Evolutionary conservation across 2,329 filamentous ascomycete species (phyloP).

Genomic region (Colletotrichum spaethianum): DNA sequence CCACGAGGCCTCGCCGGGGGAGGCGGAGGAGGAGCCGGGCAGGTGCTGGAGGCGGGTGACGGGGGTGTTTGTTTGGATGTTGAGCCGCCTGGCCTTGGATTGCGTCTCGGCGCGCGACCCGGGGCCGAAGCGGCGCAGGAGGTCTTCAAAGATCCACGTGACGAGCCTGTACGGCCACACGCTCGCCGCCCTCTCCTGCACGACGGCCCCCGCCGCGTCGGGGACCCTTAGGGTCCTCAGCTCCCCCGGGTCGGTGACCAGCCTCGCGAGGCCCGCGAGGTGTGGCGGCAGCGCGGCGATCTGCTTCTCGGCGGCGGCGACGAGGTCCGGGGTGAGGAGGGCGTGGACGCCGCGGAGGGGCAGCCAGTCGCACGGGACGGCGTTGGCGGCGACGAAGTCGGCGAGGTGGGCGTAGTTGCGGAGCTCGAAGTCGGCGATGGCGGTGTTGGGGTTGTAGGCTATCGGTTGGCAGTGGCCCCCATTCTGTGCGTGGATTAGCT

Average conservation of each 20-base stretch:
- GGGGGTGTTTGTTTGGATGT: slow-evolving; percentile 82
- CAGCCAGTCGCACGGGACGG: slow-evolving; percentile 80
- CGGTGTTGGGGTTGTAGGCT: slow-evolving; percentile 72
- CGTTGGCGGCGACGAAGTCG: slow-evolving; percentile 67
- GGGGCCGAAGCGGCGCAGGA: slow-evolving; percentile 55
- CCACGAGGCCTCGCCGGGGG: slow-evolving; percentile 59
- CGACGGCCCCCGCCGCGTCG: slow-evolving; percentile 72
- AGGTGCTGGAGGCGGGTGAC: slow-evolving; percentile 64
- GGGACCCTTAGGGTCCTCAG: slow-evolving; percentile 69
- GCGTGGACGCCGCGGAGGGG: slow-evolving; percentile 74
- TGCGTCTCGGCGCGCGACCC: slow-evolving; percentile 44
- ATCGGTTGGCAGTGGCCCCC: slow-evolving; percentile 83
- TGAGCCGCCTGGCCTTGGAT: slow-evolving; percentile 60
- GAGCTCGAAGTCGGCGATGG: slow-evolving; percentile 80
- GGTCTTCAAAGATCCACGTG: slow-evolving; percentile 75
- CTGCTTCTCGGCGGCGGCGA: slow-evolving; percentile 65
- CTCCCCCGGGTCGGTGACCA: slow-evolving; percentile 55
- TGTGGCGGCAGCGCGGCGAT: slow-evolving; percentile 71
- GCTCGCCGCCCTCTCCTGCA: slow-evolving; percentile 76
- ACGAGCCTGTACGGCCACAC: slow-evolving; percentile 91
- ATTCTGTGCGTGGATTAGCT: slow-evolving; percentile 61
- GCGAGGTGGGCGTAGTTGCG: slow-evolving; percentile 75
- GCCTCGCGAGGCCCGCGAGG: slow-evolving; percentile 63
- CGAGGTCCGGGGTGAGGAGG: slow-evolving; percentile 70
- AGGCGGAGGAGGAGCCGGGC: slow-evolving; percentile 11